These are phyloP conservation scores for Pelargonium exstipulatum DNA, from an alignment of 441 rosid species.

Conservation along the genomic window DNA sequence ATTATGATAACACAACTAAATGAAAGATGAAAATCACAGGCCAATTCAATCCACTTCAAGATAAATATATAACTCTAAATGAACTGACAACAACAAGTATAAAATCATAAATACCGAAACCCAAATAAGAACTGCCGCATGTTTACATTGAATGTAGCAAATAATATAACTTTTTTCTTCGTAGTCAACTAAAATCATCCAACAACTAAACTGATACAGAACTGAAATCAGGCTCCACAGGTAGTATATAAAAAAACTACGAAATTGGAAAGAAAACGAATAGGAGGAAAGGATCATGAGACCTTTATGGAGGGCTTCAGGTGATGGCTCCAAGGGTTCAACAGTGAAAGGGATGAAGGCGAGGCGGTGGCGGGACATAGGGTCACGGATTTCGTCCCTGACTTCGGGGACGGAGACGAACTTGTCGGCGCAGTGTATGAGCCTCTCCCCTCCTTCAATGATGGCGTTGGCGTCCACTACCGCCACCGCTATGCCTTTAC, in stretches of 20 bases:
- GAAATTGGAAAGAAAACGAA: not conserved
- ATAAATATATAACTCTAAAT: not conserved
- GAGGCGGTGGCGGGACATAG: conserved; percentile 74
- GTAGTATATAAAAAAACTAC: not conserved
- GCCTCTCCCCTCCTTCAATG: conserved; percentile 60
- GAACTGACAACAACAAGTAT: not conserved
- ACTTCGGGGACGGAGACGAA: conserved; percentile 82
- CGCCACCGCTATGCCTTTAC: conserved; percentile 64
- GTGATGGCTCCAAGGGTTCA: conserved; percentile 79
- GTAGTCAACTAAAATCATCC: not conserved
- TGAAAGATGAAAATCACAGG: not conserved
- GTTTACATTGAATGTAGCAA: too few relatives aligned
- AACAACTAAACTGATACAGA: not conserved
- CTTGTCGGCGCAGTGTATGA: conserved; percentile 52
- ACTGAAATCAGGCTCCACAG: too few relatives aligned
- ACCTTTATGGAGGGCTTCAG: conserved; percentile 77
- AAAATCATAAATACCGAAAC: not conserved
- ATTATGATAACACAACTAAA: not conserved
- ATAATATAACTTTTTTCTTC: too few relatives aligned
- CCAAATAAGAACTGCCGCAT: not conserved
- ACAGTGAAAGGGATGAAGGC: conserved; percentile 54
- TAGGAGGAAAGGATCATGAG: not conserved
- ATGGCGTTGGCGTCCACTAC: conserved; percentile 87
- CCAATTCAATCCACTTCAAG: not conserved
- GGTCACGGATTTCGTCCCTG: conserved; percentile 72